Evolutionary conservation across 2,329 filamentous ascomycete species (phyloP).

Genomic region (Phialemoniopsis sp.): DNA sequence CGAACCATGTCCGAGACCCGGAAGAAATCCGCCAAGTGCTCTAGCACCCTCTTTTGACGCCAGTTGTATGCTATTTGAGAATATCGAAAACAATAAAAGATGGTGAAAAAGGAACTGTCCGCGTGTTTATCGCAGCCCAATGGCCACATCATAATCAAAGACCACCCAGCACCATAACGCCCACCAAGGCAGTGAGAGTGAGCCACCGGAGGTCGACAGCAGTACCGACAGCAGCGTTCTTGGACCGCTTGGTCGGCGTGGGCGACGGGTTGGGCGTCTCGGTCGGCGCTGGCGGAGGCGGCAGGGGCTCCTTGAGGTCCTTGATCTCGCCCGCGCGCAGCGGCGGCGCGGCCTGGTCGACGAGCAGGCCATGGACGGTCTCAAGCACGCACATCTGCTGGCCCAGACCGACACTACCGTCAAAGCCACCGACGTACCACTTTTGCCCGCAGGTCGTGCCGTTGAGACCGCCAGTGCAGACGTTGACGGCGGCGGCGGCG

Average conservation of each 20-base stretch:
- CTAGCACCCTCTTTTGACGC: no score
- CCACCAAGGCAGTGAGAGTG: slow-evolving; percentile 3
- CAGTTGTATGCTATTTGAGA: no score
- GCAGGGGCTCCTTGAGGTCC: slow-evolving; percentile 27
- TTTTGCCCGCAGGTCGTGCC: slow-evolving; percentile 55
- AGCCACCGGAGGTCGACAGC: slow-evolving; percentile 5
- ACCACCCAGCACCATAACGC: slow-evolving; percentile 4
- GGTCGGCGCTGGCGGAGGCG: background rate
- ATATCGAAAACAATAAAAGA: no score
- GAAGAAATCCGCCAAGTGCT: no score
- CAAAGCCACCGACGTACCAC: slow-evolving; percentile 57
- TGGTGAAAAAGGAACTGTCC: no score
- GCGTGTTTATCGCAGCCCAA: no score
- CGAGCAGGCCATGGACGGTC: slow-evolving; percentile 55
- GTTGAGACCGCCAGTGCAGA: slow-evolving; percentile 51
- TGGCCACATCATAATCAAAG: no score
- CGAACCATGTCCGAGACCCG: no score
- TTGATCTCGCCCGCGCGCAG: slow-evolving; percentile 43
- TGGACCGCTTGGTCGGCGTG: slow-evolving; percentile 7
- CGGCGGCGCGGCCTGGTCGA: slow-evolving; percentile 35
- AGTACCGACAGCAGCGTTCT: slow-evolving; percentile 4
- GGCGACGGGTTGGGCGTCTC: slow-evolving; percentile 3
- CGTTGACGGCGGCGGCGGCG: slow-evolving; percentile 49
- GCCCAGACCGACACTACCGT: slow-evolving; percentile 51
- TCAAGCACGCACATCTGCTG: slow-evolving; percentile 64